phyloP scores from a whole-genome alignment of 2,329 filamentous ascomycete genomes.

The Setomelanomma holmii region DNA sequence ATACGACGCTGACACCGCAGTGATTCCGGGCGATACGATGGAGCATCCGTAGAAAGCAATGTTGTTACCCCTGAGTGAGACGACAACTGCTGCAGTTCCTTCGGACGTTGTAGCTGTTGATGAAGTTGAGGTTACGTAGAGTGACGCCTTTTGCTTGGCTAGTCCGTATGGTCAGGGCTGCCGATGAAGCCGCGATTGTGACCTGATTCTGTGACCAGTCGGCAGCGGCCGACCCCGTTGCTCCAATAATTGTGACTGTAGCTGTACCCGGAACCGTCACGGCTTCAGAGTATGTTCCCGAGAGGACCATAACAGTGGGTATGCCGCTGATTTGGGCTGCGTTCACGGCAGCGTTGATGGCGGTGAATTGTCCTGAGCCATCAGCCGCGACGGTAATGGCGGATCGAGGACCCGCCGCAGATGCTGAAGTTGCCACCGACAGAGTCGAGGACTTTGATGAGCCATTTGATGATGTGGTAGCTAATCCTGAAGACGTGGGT shows the following conservation, averaged over 20 bases:
- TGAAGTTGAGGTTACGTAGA: constrained; percentile 52
- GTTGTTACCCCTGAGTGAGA: constrained; percentile 48
- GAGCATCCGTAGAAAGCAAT: constrained; percentile 56
- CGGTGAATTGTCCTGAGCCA: constrained; percentile 55
- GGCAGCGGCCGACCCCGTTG: constrained; percentile 28
- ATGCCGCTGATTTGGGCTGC: constrained; percentile 52
- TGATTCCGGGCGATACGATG: constrained; percentile 49
- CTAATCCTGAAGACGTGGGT: constrained; percentile 5
- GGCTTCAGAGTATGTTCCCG: constrained; percentile 56
- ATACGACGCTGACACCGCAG: constrained; percentile 34
- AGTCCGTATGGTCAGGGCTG: constrained; percentile 40
- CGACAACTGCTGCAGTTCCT: constrained; percentile 28
- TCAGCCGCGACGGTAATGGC: constrained; percentile 55
- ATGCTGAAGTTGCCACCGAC: constrained; percentile 7
- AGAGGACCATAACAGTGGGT: constrained; percentile 54
- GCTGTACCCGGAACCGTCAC: constrained; percentile 48
- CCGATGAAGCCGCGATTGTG: constrained; percentile 36
- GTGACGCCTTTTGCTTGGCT: constrained; percentile 43
- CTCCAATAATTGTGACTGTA: constrained; percentile 53
- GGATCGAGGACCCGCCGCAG: constrained; percentile 13
- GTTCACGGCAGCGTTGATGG: constrained; percentile 53
- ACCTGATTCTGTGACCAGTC: constrained; percentile 50
- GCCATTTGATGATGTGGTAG: constrained; percentile 3
- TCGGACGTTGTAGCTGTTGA: constrained; percentile 36
- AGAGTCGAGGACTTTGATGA: constrained; percentile 1